Conservation (phyloP, 139 green algal species). For the Deuterostichococcus epilithicus region DNA sequence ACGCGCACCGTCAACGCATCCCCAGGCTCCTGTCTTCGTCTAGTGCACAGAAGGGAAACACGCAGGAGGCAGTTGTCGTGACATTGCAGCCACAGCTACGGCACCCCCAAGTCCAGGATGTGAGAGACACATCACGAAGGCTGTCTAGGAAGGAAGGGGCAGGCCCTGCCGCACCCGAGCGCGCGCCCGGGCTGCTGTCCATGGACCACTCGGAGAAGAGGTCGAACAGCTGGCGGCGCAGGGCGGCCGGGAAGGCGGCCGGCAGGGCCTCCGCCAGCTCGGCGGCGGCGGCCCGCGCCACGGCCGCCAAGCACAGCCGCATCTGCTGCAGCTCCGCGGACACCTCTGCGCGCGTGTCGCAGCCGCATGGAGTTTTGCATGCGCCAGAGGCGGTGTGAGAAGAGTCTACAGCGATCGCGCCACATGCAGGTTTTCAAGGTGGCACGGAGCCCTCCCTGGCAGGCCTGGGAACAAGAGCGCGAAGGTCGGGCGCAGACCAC, state of each 20-base stretch:
- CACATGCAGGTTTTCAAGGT: background rate
- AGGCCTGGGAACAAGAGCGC: no score
- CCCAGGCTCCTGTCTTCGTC: no score
- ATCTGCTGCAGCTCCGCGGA: conserved; percentile 47
- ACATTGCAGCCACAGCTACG: no score
- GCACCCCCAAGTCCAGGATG: no score
- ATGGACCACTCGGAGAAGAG: conserved; percentile 51
- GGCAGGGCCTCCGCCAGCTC: conserved; percentile 18
- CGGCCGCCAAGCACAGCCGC: conserved; percentile 57
- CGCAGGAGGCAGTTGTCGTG: no score
- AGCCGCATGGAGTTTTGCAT: conserved; percentile 35
- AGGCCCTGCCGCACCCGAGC: background rate
- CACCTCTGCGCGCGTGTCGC: conserved; percentile 35
- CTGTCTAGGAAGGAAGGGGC: no score
- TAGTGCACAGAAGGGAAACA: no score
- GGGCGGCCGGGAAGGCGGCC: conserved; percentile 20
- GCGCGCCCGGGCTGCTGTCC: conserved; percentile 28
- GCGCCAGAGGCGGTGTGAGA: conserved; percentile 2
- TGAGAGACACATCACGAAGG: no score
- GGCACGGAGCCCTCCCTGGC: no score
- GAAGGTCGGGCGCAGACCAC: no score
- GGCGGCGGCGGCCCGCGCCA: conserved; percentile 29
- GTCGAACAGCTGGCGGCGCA: conserved; percentile 50
- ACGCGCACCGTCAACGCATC: no score
- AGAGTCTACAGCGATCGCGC: background rate